phyloP scores from a whole-genome alignment of 805 yeast species.

The Lachancea quebecensis region DNA sequence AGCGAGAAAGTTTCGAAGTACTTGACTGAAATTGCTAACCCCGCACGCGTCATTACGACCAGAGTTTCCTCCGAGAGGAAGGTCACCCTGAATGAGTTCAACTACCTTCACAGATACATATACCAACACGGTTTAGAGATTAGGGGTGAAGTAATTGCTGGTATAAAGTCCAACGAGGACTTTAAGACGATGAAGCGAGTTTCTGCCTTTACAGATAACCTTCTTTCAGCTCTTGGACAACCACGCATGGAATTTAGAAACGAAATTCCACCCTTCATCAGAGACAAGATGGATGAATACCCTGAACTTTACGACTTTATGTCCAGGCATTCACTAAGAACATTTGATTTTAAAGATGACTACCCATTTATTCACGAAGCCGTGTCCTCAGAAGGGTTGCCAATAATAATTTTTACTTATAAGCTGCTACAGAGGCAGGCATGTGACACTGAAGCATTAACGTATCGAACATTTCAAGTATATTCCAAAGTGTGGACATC shows the following conservation, averaged over 20 bases:
- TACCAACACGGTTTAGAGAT: slow-evolving; percentile 43
- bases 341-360: slow-evolving; percentile 40
- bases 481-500: slow-evolving; percentile 67
- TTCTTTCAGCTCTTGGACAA: slow-evolving; percentile 47
- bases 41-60: slow-evolving; percentile 20
- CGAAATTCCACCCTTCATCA: slow-evolving; percentile 48
- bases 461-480: slow-evolving; percentile 56
- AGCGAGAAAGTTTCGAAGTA: slow-evolving; percentile 36
- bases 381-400: slow-evolving; percentile 65
- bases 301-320: slow-evolving; percentile 63
- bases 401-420: slow-evolving; percentile 52
- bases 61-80: slow-evolving; percentile 15
- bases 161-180: slow-evolving; percentile 16
- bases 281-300: slow-evolving; percentile 42
- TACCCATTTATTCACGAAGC: slow-evolving; percentile 51
- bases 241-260: slow-evolving; percentile 51
- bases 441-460: slow-evolving; percentile 42
- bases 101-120: slow-evolving; percentile 41
- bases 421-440: slow-evolving; percentile 32
- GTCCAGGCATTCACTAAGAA: slow-evolving; percentile 55
- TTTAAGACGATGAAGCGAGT: slow-evolving; percentile 17
- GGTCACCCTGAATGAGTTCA: slow-evolving; percentile 27
- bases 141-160: slow-evolving; percentile 22
- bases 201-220: slow-evolving; percentile 40
- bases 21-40: slow-evolving; percentile 32